Evolutionary conservation across 2,329 filamentous ascomycete genomes (phyloP), one percentile per base, ranked within the genome.

Genomic region (Monilinia vaccinii-corymbosi): DNA sequence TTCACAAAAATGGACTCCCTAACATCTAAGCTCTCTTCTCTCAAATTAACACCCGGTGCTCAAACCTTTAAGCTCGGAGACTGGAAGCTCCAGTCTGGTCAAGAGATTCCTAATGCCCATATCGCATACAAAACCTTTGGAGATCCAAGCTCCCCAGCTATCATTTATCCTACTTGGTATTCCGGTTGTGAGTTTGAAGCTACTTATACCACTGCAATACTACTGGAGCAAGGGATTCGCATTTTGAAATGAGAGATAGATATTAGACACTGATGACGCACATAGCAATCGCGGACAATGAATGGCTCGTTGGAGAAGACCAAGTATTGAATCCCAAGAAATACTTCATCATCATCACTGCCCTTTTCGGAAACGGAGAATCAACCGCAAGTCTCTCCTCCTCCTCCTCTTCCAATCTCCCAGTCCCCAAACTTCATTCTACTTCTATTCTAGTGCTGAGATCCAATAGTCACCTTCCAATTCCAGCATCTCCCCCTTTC

Each of bases 71-170:
- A 78, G 28, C 77, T 89, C 0, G 86, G 86, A 21, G 79, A 87
- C 72, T 88, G 87, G 75, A 74, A 79, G 62, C 81, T 92, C 3
- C 81, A 87, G 68, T 84, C 79, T 31, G 86, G 87, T 44, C 77
- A 76, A n/a, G 77, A 74, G 7, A 78, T 92, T 21, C 77, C 80
- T 1, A 72, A 81, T 65, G 88, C 89, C 1, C 81, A 82, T 68
- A 83, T 93, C 58, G 87, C 88, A 18, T 93, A 89, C 77, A 91
- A 88, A 72, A 89, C 88, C 0, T 86, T 88, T 65, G 89, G 89
- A 23, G 76, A 85, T 60, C 71, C 81, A 0, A 78, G 75, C 0
- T 77, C 75, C 7, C 87, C 88, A 9, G 84, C 83, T 2, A 81
- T 92, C 61, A 80, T 92, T 62, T 92, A 92, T 68, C 89, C 88